A percentile compares a stretch with the other conserved stretches of the same genome.
Conservation (phyloP, 352 stramenopile genomes). For the Pythium periplocum region DNA sequence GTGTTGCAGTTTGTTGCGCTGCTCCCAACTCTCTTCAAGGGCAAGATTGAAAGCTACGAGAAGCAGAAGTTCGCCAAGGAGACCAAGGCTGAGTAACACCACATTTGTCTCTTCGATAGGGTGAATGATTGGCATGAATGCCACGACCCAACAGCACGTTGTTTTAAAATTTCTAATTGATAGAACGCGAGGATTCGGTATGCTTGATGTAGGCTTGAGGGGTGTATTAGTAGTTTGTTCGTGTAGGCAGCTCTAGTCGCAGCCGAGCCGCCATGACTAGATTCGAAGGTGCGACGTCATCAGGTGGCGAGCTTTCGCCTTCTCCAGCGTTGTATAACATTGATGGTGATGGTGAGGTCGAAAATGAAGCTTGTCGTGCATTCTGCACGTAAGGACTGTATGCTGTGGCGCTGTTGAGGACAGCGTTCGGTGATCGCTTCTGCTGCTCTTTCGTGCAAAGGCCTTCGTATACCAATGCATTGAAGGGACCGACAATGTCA, state of each 20-base stretch:
- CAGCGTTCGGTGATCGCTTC: too few relatives aligned
- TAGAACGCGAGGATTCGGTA: too few relatives aligned
- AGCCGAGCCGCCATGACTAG: constrained; percentile 13
- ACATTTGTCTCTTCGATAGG: background rate
- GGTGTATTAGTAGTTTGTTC: constrained; percentile 5
- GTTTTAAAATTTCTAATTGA: too few relatives aligned
- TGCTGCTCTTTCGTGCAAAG: too few relatives aligned
- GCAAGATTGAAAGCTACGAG: constrained; percentile 83
- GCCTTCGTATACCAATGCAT: too few relatives aligned
- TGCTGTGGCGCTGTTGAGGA: too few relatives aligned
- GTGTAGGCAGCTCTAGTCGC: constrained; percentile 10
- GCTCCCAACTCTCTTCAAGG: constrained; percentile 81
- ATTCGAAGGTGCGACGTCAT: background rate
- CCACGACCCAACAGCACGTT: too few relatives aligned
- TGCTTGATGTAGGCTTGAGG: too few relatives aligned
- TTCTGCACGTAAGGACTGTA: too few relatives aligned
- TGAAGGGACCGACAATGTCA: too few relatives aligned
- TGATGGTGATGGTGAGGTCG: background rate
- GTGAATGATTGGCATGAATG: too few relatives aligned
- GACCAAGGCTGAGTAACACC: constrained; percentile 23
- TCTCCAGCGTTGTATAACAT: background rate
- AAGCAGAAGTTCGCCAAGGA: constrained; percentile 66
- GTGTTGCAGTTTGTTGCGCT: constrained; percentile 80
- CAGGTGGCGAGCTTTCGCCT: background rate
- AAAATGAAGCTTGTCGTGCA: too few relatives aligned